Conservation (phyloP, 148 eudicot species). For the Dianthus caryophyllus region DNA sequence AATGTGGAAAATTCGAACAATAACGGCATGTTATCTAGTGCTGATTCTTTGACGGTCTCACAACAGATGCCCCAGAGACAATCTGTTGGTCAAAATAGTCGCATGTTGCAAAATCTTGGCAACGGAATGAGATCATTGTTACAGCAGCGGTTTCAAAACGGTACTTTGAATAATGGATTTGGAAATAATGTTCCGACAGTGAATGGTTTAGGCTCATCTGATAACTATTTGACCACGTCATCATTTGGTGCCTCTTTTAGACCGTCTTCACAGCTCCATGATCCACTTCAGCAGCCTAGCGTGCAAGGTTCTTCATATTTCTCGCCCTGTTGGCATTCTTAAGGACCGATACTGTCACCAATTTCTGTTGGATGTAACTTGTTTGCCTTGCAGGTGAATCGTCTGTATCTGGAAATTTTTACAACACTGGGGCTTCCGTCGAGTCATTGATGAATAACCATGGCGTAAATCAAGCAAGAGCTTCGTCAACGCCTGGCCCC, state of each 20-base stretch:
- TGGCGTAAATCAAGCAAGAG: slow-evolving; percentile 40
- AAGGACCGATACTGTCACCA: background rate
- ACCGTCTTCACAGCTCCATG: slow-evolving; percentile 47
- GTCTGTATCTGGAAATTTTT: slow-evolving; percentile 51
- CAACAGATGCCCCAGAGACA: slow-evolving; percentile 63
- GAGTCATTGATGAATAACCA: slow-evolving; percentile 51
- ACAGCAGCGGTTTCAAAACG: slow-evolving; percentile 61
- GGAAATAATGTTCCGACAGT: slow-evolving; percentile 39
- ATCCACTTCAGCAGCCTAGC: slow-evolving; percentile 57
- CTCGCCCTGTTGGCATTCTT: slow-evolving; percentile 6
- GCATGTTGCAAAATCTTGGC: slow-evolving; percentile 68
- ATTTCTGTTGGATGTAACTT: background rate
- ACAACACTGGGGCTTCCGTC: slow-evolving; percentile 41
- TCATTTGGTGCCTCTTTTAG: slow-evolving; percentile 50
- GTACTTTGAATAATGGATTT: slow-evolving; percentile 54
- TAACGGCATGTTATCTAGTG: slow-evolving; percentile 42
- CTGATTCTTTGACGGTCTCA: slow-evolving; percentile 49
- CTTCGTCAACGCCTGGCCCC: slow-evolving; percentile 41
- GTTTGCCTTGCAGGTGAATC: slow-evolving; percentile 60
- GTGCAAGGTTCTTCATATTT: slow-evolving; percentile 48
- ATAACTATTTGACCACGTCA: slow-evolving; percentile 45
- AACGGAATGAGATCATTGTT: slow-evolving; percentile 57
- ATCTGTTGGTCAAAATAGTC: slow-evolving; percentile 61
- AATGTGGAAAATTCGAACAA: slow-evolving; percentile 48
- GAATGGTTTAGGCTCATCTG: slow-evolving; percentile 63